phyloP scores from a whole-genome alignment of 1,284 basidiomycete species.

The Austropuccinia psidii region DNA sequence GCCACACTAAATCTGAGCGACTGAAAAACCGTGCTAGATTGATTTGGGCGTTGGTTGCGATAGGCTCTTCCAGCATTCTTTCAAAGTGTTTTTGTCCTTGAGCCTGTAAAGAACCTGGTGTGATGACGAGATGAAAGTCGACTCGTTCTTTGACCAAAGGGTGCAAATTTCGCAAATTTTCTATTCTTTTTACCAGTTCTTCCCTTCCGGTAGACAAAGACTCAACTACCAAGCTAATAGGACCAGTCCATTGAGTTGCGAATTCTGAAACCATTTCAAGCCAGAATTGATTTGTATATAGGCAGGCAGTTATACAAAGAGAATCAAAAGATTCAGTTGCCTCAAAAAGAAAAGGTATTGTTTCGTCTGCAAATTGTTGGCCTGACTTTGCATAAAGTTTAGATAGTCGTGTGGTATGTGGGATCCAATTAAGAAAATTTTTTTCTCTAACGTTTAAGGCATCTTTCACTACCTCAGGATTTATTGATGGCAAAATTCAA shows the following conservation, averaged over 20 bases:
- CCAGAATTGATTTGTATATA: constrained; percentile 46
- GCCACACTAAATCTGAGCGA: constrained; percentile 43
- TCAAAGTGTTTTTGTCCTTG: constrained; percentile 40
- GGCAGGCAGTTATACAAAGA: constrained; percentile 41
- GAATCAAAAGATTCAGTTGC: not conserved
- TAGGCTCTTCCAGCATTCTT: constrained; percentile 42
- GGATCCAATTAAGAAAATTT: constrained; percentile 1
- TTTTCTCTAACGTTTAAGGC: too few species aligned
- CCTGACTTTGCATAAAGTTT: constrained; percentile 31
- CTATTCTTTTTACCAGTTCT: constrained; percentile 7
- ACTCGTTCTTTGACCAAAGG: constrained; percentile 40
- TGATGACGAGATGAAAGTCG: constrained; percentile 43
- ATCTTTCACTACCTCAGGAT: too few species aligned
- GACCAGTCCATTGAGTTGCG: constrained; percentile 43
- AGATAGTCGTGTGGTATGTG: constrained; percentile 16
- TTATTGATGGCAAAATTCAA: too few species aligned
- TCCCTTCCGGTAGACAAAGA: constrained; percentile 39
- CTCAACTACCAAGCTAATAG: constrained; percentile 44
- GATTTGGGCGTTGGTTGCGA: constrained; percentile 44
- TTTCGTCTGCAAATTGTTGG: constrained; percentile 12
- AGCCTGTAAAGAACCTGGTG: constrained; percentile 36
- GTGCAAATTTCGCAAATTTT: constrained; percentile 39
- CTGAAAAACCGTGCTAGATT: constrained; percentile 46
- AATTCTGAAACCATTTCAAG: constrained; percentile 41
- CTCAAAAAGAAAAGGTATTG: constrained; percentile 25